A percentile compares a stretch with the other conserved stretches of the same genome.
Conservation (phyloP, 805 yeast species). For the Metschnikowia vanudenii region DNA sequence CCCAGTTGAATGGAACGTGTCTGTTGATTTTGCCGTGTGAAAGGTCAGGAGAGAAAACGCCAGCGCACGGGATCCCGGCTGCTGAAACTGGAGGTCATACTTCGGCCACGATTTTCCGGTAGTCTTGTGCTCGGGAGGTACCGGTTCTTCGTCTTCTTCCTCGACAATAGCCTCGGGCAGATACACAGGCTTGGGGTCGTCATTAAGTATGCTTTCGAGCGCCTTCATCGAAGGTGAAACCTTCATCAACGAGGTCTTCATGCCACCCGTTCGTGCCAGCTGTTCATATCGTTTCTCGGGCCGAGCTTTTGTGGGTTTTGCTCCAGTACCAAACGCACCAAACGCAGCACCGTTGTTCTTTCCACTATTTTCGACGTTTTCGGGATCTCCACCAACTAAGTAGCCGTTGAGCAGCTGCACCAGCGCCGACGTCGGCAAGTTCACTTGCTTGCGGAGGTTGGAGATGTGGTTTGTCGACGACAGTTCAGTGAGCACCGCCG, state of each 20-base stretch:
- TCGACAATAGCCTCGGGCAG: slow-evolving; percentile 13
- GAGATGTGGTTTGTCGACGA: slow-evolving; percentile 23
- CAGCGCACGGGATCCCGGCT: slow-evolving; percentile 8
- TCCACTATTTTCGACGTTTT: too few relatives aligned
- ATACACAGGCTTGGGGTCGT: slow-evolving; percentile 10
- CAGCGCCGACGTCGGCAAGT: slow-evolving; percentile 28
- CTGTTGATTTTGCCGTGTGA: slow-evolving; percentile 27
- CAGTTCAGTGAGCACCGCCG: slow-evolving; percentile 21
- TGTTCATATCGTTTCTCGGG: too few relatives aligned
- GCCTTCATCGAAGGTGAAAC: slow-evolving; percentile 43
- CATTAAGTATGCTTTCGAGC: slow-evolving; percentile 33
- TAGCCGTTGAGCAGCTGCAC: slow-evolving; percentile 25
- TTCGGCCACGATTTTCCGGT: neutral
- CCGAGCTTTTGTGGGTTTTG: too few relatives aligned
- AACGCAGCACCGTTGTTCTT: neutral
- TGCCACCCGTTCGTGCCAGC: neutral
- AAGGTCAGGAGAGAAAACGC: slow-evolving; percentile 26
- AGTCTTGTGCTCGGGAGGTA: neutral
- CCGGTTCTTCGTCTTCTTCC: slow-evolving; percentile 18
- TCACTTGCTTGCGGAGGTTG: slow-evolving; percentile 28
- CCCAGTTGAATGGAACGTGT: slow-evolving; percentile 13
- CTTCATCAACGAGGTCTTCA: slow-evolving; percentile 32
- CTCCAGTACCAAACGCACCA: slow-evolving; percentile 4
- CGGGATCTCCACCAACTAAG: slow-evolving; percentile 2
- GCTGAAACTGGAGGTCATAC: neutral